Evolutionary conservation across 1,139 yeast genomes (phyloP).

Genomic region (Hanseniaspora sp.): DNA sequence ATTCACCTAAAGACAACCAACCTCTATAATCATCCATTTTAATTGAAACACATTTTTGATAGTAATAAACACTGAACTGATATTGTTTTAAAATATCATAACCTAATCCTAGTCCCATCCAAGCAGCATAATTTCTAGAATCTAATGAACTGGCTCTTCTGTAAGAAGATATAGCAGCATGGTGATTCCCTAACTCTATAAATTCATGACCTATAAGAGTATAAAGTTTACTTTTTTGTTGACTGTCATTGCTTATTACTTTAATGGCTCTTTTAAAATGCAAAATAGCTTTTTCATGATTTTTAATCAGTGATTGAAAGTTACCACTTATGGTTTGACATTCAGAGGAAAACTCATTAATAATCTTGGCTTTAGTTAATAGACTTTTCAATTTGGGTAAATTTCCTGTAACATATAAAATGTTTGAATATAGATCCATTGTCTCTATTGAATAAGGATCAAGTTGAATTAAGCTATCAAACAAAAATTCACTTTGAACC

Average conservation of each 20-base stretch:
- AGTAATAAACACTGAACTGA: slow-evolving; percentile 80
- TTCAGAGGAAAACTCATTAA: slow-evolving; percentile 85
- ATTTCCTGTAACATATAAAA: slow-evolving; percentile 88
- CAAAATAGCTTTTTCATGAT: slow-evolving; percentile 89
- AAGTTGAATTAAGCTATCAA: slow-evolving; percentile 58
- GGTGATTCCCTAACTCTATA: slow-evolving; percentile 88
- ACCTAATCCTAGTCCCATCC: slow-evolving; percentile 98
- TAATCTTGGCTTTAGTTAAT: slow-evolving; percentile 73
- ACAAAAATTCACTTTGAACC: slow-evolving; percentile 62
- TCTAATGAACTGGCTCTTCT: slow-evolving; percentile 83
- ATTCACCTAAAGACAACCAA: slow-evolving; percentile 94
- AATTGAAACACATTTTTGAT: slow-evolving; percentile 78
- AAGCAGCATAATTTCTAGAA: slow-evolving; percentile 83
- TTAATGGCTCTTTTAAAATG: slow-evolving; percentile 84
- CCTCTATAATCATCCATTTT: slow-evolving; percentile 84
- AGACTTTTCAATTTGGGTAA: slow-evolving; percentile 70
- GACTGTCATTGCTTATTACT: slow-evolving; percentile 50
- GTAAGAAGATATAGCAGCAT: slow-evolving; percentile 94
- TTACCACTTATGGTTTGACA: slow-evolving; percentile 92
- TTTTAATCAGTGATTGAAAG: slow-evolving; percentile 81
- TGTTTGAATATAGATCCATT: slow-evolving; percentile 82
- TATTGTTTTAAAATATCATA: slow-evolving; percentile 49
- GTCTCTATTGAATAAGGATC: slow-evolving; percentile 89
- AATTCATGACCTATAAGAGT: slow-evolving; percentile 98
- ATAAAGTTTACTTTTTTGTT: slow-evolving; percentile 38